Conservation (phyloP, 2,329 filamentous ascomycete species). For the Epichloe coenophiala region DNA sequence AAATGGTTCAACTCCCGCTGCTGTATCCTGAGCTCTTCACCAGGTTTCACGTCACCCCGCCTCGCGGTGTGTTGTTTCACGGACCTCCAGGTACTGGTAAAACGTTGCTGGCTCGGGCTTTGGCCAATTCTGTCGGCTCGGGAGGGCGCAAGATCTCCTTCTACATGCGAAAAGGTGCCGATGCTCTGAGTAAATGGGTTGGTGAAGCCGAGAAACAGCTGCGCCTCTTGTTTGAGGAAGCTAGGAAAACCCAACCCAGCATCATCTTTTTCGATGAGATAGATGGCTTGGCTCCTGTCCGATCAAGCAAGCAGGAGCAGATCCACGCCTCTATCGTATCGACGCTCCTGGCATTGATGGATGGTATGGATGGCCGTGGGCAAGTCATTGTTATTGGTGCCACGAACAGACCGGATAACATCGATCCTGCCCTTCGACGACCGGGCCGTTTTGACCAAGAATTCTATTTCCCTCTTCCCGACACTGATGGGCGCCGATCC, state of each 20-base stretch:
- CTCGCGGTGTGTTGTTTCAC: slow-evolving; percentile 89
- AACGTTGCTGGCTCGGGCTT: slow-evolving; percentile 82
- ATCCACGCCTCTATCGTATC: slow-evolving; percentile 97
- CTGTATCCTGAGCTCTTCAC: slow-evolving; percentile 91
- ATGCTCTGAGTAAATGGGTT: slow-evolving; percentile 97
- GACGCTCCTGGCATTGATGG: slow-evolving; percentile 86
- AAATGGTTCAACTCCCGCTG: slow-evolving; percentile 92
- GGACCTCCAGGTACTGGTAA: slow-evolving; percentile 96
- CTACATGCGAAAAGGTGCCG: slow-evolving; percentile 98
- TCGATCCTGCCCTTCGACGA: slow-evolving; percentile 86
- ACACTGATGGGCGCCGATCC: slow-evolving; percentile 61
- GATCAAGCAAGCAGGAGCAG: slow-evolving; percentile 96
- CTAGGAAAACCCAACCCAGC: slow-evolving; percentile 86
- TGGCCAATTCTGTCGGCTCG: slow-evolving; percentile 80
- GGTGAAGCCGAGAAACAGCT: slow-evolving; percentile 95
- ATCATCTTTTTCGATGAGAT: slow-evolving; percentile 99
- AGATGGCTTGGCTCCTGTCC: slow-evolving; percentile 86
- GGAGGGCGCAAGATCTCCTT: slow-evolving; percentile 93
- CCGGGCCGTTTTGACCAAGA: slow-evolving; percentile 94
- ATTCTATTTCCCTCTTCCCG: slow-evolving; percentile 93
- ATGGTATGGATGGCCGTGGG: slow-evolving; percentile 94
- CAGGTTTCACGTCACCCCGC: slow-evolving; percentile 84
- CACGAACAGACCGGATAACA: slow-evolving; percentile 93
- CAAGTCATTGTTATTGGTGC: slow-evolving; percentile 98
- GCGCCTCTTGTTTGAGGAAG: slow-evolving; percentile 86